Base-by-base conservation (phyloP, 257 asterid species). In the Solanum medicagineum region DNA sequence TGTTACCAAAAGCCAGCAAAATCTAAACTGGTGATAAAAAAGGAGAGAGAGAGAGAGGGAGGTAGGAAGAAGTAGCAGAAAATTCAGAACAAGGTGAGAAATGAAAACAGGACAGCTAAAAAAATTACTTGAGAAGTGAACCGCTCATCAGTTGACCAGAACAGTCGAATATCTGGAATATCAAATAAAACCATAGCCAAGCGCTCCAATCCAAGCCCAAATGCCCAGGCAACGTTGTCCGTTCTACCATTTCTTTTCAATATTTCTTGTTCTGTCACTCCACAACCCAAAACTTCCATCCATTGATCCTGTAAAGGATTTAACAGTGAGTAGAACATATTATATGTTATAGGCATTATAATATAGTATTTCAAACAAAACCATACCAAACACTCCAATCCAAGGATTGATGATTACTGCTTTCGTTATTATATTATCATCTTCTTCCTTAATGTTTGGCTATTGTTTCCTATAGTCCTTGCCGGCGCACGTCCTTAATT, bases 201-300 rank as follows among this genome's bases (percentile, higher is more conserved):
- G 32, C 98, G 92, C 90, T 96, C 98, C 89, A 96, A 88, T 69
- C 99, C 99, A 89, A 96, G 99, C 80, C 99, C 99, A 89, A 96
- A 96, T 60, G 99, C 99, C 99, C 99, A 97, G 87, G 98, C 99
- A 81, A 95, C 96, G 88, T 90, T 92, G 73, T 92, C 91, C 15
- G 68, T 87, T 90, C 88, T 90, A 51, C 94, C 97, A 84, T 90
- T 92, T 92, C 94, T 92, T 90, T 92, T 93, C 90, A 97, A 87
- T 86, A 95, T 97, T 89, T 97, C 99, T 88, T 95, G 98, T 91
- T 96, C 98, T 93, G 90, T 96, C 87, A 96, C 99, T 71, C 99
- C 99, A 87, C 98, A 96, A 66, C 99, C 98, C 90, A 96, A 89
- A 83, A 96, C 99, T 91, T 97, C 99, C 94, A 97, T 87, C 99